Evolutionary conservation across 192 early-diverging fungal species (phyloP), one percentile per base, ranked within the genome.

Genomic region (Backusella parvicylindrica): DNA sequence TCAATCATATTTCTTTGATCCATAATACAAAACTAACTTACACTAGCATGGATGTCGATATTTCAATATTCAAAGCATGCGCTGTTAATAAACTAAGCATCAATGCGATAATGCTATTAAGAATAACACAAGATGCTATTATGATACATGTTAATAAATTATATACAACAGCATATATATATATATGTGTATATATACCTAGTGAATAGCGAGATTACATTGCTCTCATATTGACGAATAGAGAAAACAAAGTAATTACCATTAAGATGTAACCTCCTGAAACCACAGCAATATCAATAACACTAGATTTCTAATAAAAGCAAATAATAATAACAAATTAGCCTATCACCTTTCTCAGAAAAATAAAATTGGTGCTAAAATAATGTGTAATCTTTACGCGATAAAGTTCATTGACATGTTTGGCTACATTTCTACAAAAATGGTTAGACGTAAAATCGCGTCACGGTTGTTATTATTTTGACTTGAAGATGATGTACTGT

Each of bases 221-320:
- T 38, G 89, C 87, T 65, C 93, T 85, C 94, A 97, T 95, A 76
- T 94, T 95, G 23, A 86, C 76, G 64, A 94, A 95, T 6, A 95
- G 83, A 74, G 91, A 86, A 49, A 91, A 81, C 64, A 96, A 90
- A 4, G 94, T 95, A 64, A 88, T 85, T 64, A 90, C 84, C 80
- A 94, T 93, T 77, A 97, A 87, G 7, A 93, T 76, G 79, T 95
- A 92, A 76, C 92, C 91, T 47, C 89, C 86, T 33, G 89, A 83
- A 49, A 95, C 88, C 30, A 97, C 87, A 43, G 92, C 77, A 41
- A 95, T 89, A 71, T 97, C 95, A 70, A 91, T 84, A 7, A 84
- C 85, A 33, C 88, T 88, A 16, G 93, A 91, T 70, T 89, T 84
- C 83, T 88, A 73, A 47, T 18, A 53, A 26, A 41, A 41, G 6